Evolutionary conservation across 345 rosid genomes (phyloP), one percentile per base, ranked within the genome.

Genomic region (Eutrema heterophyllum): DNA sequence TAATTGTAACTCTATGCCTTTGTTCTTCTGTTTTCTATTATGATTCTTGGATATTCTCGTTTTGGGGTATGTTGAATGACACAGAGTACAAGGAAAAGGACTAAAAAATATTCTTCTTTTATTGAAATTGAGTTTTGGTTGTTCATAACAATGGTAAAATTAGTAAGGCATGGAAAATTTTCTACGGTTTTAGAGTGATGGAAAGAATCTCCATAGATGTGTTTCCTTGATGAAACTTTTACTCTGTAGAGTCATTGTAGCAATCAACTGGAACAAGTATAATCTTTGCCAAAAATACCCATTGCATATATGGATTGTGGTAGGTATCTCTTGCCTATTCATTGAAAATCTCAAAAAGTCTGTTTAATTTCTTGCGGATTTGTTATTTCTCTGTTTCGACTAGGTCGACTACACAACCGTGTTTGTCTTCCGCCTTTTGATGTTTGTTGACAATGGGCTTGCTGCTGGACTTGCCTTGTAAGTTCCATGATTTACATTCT

Each of bases 261-360:
- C 85, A 9, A 71, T 91, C 86, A 86, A 86, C 60, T 89, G 97
- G 97, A 85, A 83, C 74, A 82, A 85, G 39, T 92, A 87, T 71
- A 87, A 60, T 83, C 76, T 76, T 38, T 92, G 98, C 84, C 75
- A 83, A 50, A 80, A 88, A 0, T 1, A 21, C 67, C 96, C 98
- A 0, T 82, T 89, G 86, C 96, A 92, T 83, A 79, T 89, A 83
- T 89, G 98, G 98, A 92, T 89, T 13, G 85, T 89, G 94, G 98
- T 92, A 72, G 66, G 96, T 81, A 45, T 73, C 10, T 66, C 13
- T 67, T 36, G 13, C 15, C 54, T 5, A 18, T 64, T 15, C 26
- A 18, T 33, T 3, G 10, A 43, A n/a, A 16, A 35, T 56, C 35
- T 26, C 14, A 5, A 10, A 41, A 21, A 21, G 1, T 61, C 21